phyloP scores from a whole-genome alignment of 306 rosid genomes.

The Mucuna pruriens region DNA sequence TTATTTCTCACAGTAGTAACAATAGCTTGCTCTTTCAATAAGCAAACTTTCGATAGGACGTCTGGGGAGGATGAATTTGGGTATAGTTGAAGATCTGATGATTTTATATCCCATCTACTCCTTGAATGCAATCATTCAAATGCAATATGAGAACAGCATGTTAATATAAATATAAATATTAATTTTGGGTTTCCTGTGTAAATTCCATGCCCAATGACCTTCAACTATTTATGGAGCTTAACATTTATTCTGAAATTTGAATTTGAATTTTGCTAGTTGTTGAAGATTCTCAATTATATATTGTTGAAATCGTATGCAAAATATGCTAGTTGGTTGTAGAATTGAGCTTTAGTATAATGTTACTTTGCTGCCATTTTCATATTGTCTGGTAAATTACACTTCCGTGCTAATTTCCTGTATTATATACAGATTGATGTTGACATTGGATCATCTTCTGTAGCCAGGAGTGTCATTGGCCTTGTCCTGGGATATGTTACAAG shows the following conservation, averaged over 20 bases:
- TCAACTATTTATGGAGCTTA: not conserved
- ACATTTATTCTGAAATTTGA: not conserved
- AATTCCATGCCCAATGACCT: not conserved
- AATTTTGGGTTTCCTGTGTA: not conserved
- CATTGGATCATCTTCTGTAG: conserved; percentile 96
- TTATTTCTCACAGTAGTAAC: not conserved
- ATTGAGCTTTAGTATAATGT: conserved; percentile 21
- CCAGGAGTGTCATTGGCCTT: conserved; percentile 86
- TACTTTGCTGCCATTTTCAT: conserved; percentile 1
- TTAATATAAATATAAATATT: not conserved
- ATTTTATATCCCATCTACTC: not conserved
- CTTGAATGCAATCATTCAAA: not conserved
- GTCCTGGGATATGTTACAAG: conserved; percentile 95
- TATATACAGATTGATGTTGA: conserved; percentile 96
- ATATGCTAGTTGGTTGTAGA: conserved; percentile 25
- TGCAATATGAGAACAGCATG: not conserved
- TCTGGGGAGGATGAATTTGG: not conserved
- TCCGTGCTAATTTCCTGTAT: conserved; percentile 15
- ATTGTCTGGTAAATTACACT: conserved; percentile 14
- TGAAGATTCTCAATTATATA: conserved; percentile 26
- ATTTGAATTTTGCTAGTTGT: not conserved
- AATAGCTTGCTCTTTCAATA: not conserved
- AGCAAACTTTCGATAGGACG: not conserved
- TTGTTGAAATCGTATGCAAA: conserved; percentile 30
- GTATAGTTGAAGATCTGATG: not conserved